phyloP scores from a whole-genome alignment of 106 monocot species.

The Triglochin maritima region DNA sequence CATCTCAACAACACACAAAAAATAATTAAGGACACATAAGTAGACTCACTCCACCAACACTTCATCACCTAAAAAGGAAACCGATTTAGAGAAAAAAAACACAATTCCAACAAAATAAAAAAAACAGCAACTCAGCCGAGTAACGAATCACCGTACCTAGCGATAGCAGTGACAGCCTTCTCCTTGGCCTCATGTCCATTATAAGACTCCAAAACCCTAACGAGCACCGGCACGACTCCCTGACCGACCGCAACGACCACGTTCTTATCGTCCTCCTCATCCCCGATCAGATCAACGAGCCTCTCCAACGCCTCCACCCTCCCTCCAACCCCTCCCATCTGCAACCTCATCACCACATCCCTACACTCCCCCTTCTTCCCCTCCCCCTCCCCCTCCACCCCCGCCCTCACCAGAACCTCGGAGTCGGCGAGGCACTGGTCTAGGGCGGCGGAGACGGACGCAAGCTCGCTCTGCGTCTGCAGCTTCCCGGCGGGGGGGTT shows the following conservation, averaged over 20 bases:
- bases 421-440: constrained; percentile 38
- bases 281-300: constrained; percentile 21
- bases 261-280: constrained; percentile 35
- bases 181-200: constrained; percentile 14
- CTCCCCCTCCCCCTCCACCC: background rate
- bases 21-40: too few relatives aligned
- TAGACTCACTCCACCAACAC: too few relatives aligned
- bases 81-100: too few relatives aligned
- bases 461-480: constrained; percentile 54
- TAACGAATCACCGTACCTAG: constrained; percentile 1
- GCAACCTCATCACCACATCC: constrained; percentile 40
- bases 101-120: too few relatives aligned
- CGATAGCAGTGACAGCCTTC: constrained; percentile 31
- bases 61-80: too few relatives aligned
- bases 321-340: constrained; percentile 32
- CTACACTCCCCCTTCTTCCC: constrained; percentile 17
- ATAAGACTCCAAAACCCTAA: constrained; percentile 43
- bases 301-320: constrained; percentile 25
- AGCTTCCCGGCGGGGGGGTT: constrained; percentile 54
- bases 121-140: too few relatives aligned
- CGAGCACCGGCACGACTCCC: constrained; percentile 34
- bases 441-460: constrained; percentile 28
- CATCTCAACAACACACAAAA: too few relatives aligned
- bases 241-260: constrained; percentile 28
- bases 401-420: background rate